Evolutionary conservation across 805 yeast species (phyloP).

Genomic region (Ogataea haglerorum): DNA sequence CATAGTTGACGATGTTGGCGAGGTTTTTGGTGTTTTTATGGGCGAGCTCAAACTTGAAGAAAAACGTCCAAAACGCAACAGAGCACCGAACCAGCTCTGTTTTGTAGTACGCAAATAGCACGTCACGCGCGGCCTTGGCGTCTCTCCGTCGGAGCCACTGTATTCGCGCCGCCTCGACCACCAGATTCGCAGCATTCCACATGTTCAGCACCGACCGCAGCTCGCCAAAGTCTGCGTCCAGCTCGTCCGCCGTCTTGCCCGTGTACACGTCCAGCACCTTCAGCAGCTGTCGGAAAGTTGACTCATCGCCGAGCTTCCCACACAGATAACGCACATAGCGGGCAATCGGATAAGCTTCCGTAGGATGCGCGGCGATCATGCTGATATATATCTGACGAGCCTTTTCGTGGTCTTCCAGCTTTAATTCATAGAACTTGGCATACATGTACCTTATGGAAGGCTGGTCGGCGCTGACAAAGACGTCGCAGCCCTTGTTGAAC

Average conservation of each 20-base stretch:
- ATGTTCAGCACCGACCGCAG: constrained; percentile 18
- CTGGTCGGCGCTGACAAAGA: constrained; percentile 32
- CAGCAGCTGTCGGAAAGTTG: constrained; percentile 14
- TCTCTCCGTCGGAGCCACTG: constrained; percentile 25
- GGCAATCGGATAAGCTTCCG: constrained; percentile 14
- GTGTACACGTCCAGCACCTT: constrained; percentile 12
- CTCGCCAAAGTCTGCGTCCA: constrained; percentile 14
- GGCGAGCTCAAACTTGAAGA: constrained; percentile 49
- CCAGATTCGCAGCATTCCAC: constrained; percentile 26
- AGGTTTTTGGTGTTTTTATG: constrained; percentile 44
- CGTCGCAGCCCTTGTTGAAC: constrained; percentile 50
- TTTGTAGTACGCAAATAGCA: constrained; percentile 25
- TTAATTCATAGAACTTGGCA: constrained; percentile 25
- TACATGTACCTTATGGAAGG: constrained; percentile 29
- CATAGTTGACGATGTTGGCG: constrained; percentile 40
- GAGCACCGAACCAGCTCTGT: constrained; percentile 38
- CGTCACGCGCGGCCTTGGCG: constrained; percentile 24
- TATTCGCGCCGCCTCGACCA: constrained; percentile 27
- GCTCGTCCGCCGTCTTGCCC: neutral
- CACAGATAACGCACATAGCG: constrained; percentile 16
- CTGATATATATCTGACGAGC: constrained; percentile 21
- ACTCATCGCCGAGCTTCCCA: constrained; percentile 8
- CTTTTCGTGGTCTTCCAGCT: constrained; percentile 16
- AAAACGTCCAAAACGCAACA: constrained; percentile 53
- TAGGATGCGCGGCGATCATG: constrained; percentile 15